Conservation (phyloP, 257 asterid genomes). For the Ajuga chamaepitys region DNA sequence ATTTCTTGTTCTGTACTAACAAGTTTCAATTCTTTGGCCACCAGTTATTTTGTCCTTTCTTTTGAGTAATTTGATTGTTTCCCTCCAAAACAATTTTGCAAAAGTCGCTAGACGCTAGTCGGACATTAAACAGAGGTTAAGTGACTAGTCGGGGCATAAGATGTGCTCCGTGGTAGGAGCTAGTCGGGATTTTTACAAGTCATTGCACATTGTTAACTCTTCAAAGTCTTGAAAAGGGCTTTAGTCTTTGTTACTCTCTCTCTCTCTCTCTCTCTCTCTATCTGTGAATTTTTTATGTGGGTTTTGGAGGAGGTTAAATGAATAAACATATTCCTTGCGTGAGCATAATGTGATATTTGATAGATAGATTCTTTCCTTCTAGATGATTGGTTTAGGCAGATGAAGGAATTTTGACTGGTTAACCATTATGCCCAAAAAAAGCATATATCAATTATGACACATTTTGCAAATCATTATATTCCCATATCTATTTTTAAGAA, state of each 20-base stretch:
- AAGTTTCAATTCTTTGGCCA: slow-evolving; percentile 20
- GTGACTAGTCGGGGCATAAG: no score
- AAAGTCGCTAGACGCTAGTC: no score
- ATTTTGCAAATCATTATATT: neutral
- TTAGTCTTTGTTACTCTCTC: slow-evolving; percentile 9
- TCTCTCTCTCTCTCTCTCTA: neutral
- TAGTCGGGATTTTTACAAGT: no score
- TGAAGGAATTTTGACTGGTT: slow-evolving; percentile 25
- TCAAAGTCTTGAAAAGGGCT: slow-evolving; percentile 12
- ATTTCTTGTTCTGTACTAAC: slow-evolving; percentile 9
- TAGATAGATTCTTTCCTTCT: slow-evolving; percentile 33
- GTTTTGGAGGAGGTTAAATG: neutral
- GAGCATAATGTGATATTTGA: slow-evolving; percentile 12
- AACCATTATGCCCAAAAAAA: neutral
- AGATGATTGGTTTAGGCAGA: slow-evolving; percentile 23
- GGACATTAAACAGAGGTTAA: no score
- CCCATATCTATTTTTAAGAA: neutral
- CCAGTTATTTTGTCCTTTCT: slow-evolving; percentile 1
- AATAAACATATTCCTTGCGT: slow-evolving; percentile 34
- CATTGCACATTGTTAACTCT: slow-evolving; percentile 15
- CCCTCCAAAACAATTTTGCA: slow-evolving; percentile 19
- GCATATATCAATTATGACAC: neutral
- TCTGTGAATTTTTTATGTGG: neutral
- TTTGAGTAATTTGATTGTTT: slow-evolving; percentile 26
- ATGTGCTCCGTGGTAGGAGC: no score